These are phyloP conservation scores for Claviceps monticola DNA, from an alignment of 2,329 filamentous ascomycete species.

Conservation along the genomic window DNA sequence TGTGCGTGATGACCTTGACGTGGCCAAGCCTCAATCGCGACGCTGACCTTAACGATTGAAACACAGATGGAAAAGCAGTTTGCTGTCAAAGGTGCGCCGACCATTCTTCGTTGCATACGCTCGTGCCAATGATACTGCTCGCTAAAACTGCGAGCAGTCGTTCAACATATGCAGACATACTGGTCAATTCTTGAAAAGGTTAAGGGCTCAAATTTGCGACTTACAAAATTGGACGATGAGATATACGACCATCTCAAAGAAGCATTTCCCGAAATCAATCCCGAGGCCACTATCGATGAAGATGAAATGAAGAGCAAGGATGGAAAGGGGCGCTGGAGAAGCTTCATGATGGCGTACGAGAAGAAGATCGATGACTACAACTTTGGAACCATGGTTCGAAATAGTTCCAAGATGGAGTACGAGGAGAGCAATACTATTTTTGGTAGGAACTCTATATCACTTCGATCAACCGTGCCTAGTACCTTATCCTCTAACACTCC, in stretches of 20 bases:
- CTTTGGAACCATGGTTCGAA: conserved; percentile 87
- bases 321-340: conserved; percentile 89
- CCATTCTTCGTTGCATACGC: background rate
- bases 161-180: conserved; percentile 94
- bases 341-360: conserved; percentile 88
- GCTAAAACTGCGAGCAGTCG: conserved; percentile 33
- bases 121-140: background rate
- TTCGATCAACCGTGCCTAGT: background rate
- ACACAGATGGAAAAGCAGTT: conserved; percentile 95
- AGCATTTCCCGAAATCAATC: conserved; percentile 89
- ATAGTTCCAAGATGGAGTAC: conserved; percentile 69
- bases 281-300: conserved; percentile 67
- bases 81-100: conserved; percentile 67
- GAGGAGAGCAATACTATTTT: conserved; percentile 85
- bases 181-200: conserved; percentile 90
- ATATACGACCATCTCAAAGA: conserved; percentile 79
- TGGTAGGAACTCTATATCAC: conserved; percentile 38
- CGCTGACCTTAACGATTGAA: background rate
- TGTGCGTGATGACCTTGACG: conserved; percentile 25
- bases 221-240: conserved; percentile 91
- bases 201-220: conserved; percentile 71
- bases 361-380: conserved; percentile 95
- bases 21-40: background rate
- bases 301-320: conserved; percentile 94
- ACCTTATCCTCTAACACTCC: background rate